Percentiles rank a stretch among this genome's conserved stretches.
phyloP scores from a whole-genome alignment of 208 protist genomes.

The Vickermania spadyakhi region DNA sequence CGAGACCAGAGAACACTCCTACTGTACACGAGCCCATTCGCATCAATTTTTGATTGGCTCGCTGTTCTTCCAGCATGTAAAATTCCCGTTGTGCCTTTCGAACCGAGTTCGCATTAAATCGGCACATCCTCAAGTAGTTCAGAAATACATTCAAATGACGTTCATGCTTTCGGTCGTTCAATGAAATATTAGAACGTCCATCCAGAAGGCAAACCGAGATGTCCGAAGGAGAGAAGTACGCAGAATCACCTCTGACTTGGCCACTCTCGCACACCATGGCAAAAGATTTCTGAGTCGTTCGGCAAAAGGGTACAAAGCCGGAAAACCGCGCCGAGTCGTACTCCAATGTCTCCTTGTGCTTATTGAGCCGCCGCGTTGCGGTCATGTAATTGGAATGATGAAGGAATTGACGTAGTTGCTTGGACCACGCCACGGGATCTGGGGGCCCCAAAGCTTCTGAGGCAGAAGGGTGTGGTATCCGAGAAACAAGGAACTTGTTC shows the following conservation, averaged over 20 bases:
- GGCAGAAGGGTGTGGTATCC: constrained; percentile 57
- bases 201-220: constrained; percentile 26
- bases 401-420: constrained; percentile 19
- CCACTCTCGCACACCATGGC: constrained; percentile 13
- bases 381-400: neutral
- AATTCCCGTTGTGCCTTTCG: constrained; percentile 47
- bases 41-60: neutral
- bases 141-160: constrained; percentile 29
- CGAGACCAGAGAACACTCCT: constrained; percentile 21
- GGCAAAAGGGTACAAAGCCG: constrained; percentile 31
- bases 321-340: constrained; percentile 46
- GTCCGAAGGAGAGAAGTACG: neutral
- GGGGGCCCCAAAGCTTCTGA: constrained; percentile 39
- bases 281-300: constrained; percentile 18
- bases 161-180: constrained; percentile 22
- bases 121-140: constrained; percentile 34
- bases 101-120: constrained; percentile 33
- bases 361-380: constrained; percentile 16
- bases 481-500: constrained; percentile 48
- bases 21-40: constrained; percentile 9
- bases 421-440: constrained; percentile 30
- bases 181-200: constrained; percentile 21
- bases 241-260: too few species aligned
- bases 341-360: constrained; percentile 40
- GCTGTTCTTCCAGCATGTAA: constrained; percentile 8